Conservation (phyloP, 371 early-diverging fungal genomes). For the Paraphysoderma sedebokerense region DNA sequence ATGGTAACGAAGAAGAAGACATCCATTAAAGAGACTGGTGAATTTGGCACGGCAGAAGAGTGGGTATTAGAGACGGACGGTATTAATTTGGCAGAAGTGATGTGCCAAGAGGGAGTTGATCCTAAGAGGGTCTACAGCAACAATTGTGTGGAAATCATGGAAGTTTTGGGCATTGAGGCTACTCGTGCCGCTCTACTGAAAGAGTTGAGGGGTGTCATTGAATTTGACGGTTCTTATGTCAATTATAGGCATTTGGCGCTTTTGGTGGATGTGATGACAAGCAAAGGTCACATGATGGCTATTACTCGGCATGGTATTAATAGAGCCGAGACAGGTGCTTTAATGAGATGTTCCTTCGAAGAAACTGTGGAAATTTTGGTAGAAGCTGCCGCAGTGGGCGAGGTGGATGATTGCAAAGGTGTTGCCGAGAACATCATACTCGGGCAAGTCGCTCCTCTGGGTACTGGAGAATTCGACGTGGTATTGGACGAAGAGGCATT, state of each 20-base stretch:
- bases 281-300: conserved; percentile 86
- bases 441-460: conserved; percentile 96
- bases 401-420: conserved; percentile 85
- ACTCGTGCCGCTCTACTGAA: conserved; percentile 79
- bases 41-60: conserved; percentile 48
- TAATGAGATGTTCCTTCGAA: conserved; percentile 98
- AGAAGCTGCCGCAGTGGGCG: conserved; percentile 92
- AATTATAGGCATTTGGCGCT: conserved; percentile 96
- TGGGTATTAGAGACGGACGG: conserved; percentile 97
- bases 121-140: conserved; percentile 73
- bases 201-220: conserved; percentile 92
- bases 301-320: conserved; percentile 99
- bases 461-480: conserved; percentile 93
- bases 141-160: conserved; percentile 79
- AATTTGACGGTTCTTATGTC: conserved; percentile 97
- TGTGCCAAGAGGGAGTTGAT: conserved; percentile 74
- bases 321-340: conserved; percentile 87
- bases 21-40: conserved; percentile 30
- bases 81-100: conserved; percentile 74
- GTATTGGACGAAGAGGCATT: conserved; percentile 83
- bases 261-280: conserved; percentile 97
- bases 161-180: conserved; percentile 97
- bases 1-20: conserved; percentile 58
- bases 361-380: conserved; percentile 99
- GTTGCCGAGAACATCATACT: conserved; percentile 98